phyloP scores from a whole-genome alignment of 805 yeast genomes.

The Myxozyma geophila region DNA sequence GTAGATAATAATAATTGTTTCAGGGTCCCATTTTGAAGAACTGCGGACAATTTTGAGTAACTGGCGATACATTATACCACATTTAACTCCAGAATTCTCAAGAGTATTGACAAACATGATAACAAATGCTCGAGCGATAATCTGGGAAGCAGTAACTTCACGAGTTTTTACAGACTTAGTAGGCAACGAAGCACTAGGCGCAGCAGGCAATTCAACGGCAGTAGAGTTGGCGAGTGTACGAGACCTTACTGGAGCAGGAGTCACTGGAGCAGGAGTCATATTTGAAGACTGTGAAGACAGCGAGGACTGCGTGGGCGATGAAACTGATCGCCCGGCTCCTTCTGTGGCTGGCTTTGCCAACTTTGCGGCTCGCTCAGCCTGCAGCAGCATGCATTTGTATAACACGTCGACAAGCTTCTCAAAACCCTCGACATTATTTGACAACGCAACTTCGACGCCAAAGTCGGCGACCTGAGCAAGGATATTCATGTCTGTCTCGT shows the following conservation, averaged over 20 bases:
- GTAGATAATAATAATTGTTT: conserved; percentile 51
- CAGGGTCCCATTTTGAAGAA: conserved; percentile 33
- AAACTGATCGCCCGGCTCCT: background rate
- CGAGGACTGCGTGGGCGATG: background rate
- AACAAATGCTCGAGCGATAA: conserved; percentile 40
- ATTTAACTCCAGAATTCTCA: conserved; percentile 46
- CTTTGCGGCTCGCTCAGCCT: background rate
- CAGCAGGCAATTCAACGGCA: background rate
- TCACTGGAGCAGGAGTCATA: background rate
- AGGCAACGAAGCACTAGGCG: background rate
- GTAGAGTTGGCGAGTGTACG: background rate
- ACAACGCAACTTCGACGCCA: conserved; percentile 40
- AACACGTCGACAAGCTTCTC: conserved; percentile 15
- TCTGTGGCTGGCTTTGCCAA: background rate
- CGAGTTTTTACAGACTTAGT: background rate
- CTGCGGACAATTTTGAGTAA: conserved; percentile 38
- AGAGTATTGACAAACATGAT: conserved; percentile 47
- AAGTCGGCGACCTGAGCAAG: conserved; percentile 42
- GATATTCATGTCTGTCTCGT: conserved; percentile 45
- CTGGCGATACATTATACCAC: conserved; percentile 47
- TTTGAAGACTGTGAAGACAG: background rate
- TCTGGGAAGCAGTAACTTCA: conserved; percentile 23
- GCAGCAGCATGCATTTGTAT: conserved; percentile 38
- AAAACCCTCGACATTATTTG: conserved; percentile 15
- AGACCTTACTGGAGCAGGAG: background rate